Evolutionary conservation across 1,139 yeast species (phyloP), one percentile per base, ranked within the genome.

Genomic region (Sugiyamaella castrensis): DNA sequence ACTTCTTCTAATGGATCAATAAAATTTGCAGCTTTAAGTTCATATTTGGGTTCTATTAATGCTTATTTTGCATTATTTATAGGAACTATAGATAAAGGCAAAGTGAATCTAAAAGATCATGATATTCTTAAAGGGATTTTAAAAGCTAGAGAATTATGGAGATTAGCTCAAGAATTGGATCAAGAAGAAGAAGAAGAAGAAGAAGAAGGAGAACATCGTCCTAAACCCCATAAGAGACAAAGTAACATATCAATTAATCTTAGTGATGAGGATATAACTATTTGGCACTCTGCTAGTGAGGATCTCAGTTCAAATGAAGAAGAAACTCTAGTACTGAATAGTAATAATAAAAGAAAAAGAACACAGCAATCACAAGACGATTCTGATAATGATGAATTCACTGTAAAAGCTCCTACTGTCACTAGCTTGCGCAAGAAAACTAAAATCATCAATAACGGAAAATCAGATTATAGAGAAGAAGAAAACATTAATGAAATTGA

Each of bases 71-170:
- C 94, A 8, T 66, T 89, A 35, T 77, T 89, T 56, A 68, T 79
- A 37, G 81, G 80, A 34, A 73, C 79, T 37, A 67, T 84, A 50
- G 72, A 72, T 37, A 72, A 73, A 37, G 79, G 75, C 4, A 85
- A 81, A 47, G 74, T 75, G 8, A 74, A 83, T 29, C 81, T 91
- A 84, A 88, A 86, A 60, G 94, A 87, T 50, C 91, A 84, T 58
- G 87, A 92, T 2, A 84, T 91, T 2, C 89, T 91, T 96, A 91
- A 87, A 61, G 77, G 84, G 30, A 84, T 91, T 39, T 72, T 91
- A 51, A 81, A 85, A 48, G 76, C 92, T 2, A 77, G 94, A 57
- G 96, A 89, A 64, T 76, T 86, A n/a, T 91, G 97, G 96, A 78
- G 94, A 64, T 63, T 57, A 34, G 55, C 45, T 9, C 56, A 48